These are phyloP conservation scores for Monosporascus sp. DNA, from an alignment of 2,329 filamentous ascomycete genomes.

Conservation along the genomic window DNA sequence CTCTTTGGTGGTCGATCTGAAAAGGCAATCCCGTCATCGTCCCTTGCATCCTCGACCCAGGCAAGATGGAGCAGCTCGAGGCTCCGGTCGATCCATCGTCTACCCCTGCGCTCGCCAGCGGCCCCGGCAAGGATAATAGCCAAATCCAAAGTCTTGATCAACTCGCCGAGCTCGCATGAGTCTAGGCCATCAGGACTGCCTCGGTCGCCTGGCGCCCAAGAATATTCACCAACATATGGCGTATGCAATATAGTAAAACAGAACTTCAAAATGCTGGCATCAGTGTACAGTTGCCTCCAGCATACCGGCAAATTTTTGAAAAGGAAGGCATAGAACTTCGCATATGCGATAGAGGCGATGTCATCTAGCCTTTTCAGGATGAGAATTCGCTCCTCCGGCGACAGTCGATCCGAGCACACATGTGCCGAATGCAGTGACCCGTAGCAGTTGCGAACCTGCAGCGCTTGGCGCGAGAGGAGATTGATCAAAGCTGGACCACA, in stretches of 20 bases:
- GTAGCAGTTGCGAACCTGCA: slow-evolving; percentile 8
- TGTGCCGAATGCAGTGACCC: background rate
- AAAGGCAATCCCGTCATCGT: background rate
- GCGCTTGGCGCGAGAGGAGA: slow-evolving; percentile 21
- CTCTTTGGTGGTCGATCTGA: slow-evolving; percentile 13
- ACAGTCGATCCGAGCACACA: background rate
- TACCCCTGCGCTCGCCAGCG: slow-evolving; percentile 45
- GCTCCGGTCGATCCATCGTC: slow-evolving; percentile 46
- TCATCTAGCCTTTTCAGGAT: slow-evolving; percentile 46
- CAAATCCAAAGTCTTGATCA: slow-evolving; percentile 67
- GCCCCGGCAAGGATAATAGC: slow-evolving; percentile 72
- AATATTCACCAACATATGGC: slow-evolving; percentile 7
- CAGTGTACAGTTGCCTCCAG: slow-evolving; percentile 69
- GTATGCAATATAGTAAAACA: slow-evolving; percentile 28
- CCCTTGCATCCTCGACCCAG: slow-evolving; percentile 3
- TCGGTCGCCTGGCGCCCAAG: slow-evolving; percentile 8
- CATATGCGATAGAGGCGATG: slow-evolving; percentile 53
- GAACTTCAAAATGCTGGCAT: slow-evolving; percentile 63
- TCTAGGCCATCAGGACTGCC: background rate
- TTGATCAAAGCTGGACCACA: slow-evolving; percentile 21
- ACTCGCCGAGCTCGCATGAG: slow-evolving; percentile 39
- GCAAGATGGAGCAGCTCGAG: slow-evolving; percentile 35
- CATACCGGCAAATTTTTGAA: slow-evolving; percentile 61
- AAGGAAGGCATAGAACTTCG: slow-evolving; percentile 65
- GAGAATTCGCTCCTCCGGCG: slow-evolving; percentile 16